Evolutionary conservation across 768 basidiomycete species (phyloP).

Genomic region (Russula dissimulans): DNA sequence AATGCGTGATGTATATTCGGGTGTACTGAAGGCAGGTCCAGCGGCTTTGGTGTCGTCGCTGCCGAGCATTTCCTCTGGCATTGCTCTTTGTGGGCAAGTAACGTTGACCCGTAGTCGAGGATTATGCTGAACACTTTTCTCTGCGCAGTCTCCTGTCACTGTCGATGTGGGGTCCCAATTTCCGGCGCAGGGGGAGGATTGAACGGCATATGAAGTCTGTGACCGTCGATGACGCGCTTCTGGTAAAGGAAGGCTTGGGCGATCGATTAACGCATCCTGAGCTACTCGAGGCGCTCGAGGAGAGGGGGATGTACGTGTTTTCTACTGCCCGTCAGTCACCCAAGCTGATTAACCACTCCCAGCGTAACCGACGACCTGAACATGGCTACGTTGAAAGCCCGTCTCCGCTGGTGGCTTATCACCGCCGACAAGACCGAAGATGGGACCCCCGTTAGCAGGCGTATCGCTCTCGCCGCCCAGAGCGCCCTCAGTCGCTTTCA

Average conservation of each 20-base stretch:
- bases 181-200: conserved; percentile 29
- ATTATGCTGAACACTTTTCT: neutral
- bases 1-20: conserved; percentile 20
- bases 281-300: conserved; percentile 56
- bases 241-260: conserved; percentile 41
- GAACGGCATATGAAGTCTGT: conserved; percentile 33
- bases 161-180: conserved; percentile 31
- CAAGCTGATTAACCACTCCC: neutral
- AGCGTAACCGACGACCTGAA: conserved; percentile 34
- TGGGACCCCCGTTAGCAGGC: conserved; percentile 36
- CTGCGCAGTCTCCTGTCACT: conserved; percentile 30
- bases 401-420: conserved; percentile 59
- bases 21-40: conserved; percentile 28
- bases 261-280: conserved; percentile 42
- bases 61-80: conserved; percentile 21
- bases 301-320: conserved; percentile 65
- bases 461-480: conserved; percentile 41
- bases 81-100: conserved; percentile 50
- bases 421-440: conserved; percentile 31
- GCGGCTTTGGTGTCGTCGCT: conserved; percentile 24
- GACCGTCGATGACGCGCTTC: conserved; percentile 52
- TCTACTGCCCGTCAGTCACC: neutral
- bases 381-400: conserved; percentile 38
- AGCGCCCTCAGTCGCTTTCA: conserved; percentile 25
- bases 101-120: neutral